These are phyloP conservation scores for Hammondia hammondi DNA, from an alignment of 169 alveolate species.

Conservation along the genomic window DNA sequence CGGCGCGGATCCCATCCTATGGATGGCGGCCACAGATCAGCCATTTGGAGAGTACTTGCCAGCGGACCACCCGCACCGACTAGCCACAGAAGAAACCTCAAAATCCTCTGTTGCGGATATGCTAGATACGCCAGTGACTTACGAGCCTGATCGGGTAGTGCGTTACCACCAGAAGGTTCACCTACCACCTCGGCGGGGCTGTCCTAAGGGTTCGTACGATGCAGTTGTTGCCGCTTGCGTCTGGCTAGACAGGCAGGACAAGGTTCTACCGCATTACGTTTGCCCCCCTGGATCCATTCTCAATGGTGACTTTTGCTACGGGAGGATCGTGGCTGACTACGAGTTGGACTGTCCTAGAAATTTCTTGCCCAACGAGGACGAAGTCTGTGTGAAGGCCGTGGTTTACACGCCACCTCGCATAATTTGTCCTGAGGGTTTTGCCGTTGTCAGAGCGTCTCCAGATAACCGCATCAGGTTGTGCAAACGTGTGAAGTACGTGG, in stretches of 20 bases:
- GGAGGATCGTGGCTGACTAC: conserved; percentile 44
- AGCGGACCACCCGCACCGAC: background rate
- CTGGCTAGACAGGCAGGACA: conserved; percentile 49
- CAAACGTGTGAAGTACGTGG: conserved; percentile 27
- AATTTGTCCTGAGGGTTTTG: conserved; percentile 34
- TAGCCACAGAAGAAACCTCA: background rate
- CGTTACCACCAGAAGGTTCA: conserved; percentile 1
- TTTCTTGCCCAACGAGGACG: conserved; percentile 42
- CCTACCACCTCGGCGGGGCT: conserved; percentile 52
- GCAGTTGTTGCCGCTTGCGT: conserved; percentile 41
- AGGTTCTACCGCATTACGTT: conserved; percentile 50
- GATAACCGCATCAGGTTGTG: background rate
- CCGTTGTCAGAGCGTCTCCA: conserved; percentile 15
- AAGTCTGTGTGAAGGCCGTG: conserved; percentile 34
- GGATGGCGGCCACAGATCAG: background rate
- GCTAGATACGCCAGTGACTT: background rate
- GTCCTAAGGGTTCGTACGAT: conserved; percentile 53
- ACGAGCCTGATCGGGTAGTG: background rate
- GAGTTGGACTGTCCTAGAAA: conserved; percentile 53
- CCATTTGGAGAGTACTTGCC: conserved; percentile 12
- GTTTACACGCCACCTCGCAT: conserved; percentile 17
- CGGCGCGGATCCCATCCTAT: background rate
- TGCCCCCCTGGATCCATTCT: conserved; percentile 58
- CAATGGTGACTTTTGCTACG: conserved; percentile 54
- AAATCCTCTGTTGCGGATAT: background rate